Evolutionary conservation across 2,329 filamentous ascomycete species (phyloP), one percentile per base, ranked within the genome.

Genomic region (Setomelanomma holmii): DNA sequence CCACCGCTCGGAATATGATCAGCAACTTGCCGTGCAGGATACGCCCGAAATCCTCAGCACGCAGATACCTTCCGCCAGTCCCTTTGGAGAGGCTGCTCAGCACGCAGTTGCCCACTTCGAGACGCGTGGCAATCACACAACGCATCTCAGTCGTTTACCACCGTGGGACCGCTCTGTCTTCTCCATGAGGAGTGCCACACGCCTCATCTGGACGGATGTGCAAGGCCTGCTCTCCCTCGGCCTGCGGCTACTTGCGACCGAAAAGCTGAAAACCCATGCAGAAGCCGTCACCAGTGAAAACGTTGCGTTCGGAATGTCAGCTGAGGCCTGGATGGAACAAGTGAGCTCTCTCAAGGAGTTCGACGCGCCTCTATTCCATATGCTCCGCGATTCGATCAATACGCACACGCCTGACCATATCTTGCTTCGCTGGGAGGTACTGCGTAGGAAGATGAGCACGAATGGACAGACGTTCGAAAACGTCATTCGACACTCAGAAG

Each of bases 351-450:
- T 53, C 21, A 40, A 44, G 17, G 34, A 40, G 10, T 7, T 20
- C 12, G 51, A 53, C 30, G 11, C 11, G 8, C 35, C 45, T 14
- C 51, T 53, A 3, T 53, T 45, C 21, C 42, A 23, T 41, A 35
- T 53, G 16, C 34, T 53, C 16, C 41, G 51, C n/a, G 45, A 53
- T 19, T 49, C 34, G 11, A 35, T 53, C 3, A 36, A 46, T 11
- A 17, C 45, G 21, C 51, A 53, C 27, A 53, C 51, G 1, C 51
- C 45, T n/a, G 16, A 36, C 10, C 35, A 49, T 23, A 49, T 53
- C 24, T 33, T 49, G 7, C 22, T 24, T 30, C 35, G 51, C 19
- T 46, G 49, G 49, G 38, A 51, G 20, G 30, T 22, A 12, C 20
- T 54, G 19, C 24, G 51, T 1, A 36, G 24, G 1, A n/a, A 22